These are phyloP conservation scores for Alternaria arborescens DNA, from an alignment of 2,329 filamentous ascomycete species.

Conservation along the genomic window DNA sequence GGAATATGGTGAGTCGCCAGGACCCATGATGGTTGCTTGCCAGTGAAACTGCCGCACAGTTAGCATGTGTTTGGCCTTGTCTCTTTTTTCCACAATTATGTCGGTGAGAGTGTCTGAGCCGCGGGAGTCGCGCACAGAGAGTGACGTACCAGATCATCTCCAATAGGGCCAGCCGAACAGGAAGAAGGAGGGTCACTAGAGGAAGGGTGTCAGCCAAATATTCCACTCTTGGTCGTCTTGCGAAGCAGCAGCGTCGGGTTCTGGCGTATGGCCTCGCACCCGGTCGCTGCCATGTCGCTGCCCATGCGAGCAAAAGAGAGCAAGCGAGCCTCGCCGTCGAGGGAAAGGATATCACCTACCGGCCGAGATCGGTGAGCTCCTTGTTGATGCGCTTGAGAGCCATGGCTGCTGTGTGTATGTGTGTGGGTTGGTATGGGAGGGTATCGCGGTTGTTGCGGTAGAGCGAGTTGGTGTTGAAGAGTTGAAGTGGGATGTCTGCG, in stretches of 20 bases:
- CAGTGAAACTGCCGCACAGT: constrained; percentile 83
- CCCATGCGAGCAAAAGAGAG: constrained; percentile 51
- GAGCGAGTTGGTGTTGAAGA: constrained; percentile 44
- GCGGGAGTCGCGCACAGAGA: constrained; percentile 34
- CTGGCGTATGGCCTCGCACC: constrained; percentile 42
- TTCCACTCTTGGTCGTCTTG: constrained; percentile 11
- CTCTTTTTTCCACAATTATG: constrained; percentile 13
- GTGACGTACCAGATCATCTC: constrained; percentile 92
- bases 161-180: constrained; percentile 95
- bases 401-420: constrained; percentile 61
- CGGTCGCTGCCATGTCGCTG: constrained; percentile 25
- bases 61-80: constrained; percentile 34
- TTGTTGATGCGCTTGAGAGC: constrained; percentile 95
- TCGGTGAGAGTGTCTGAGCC: constrained; percentile 42
- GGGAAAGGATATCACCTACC: constrained; percentile 62
- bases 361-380: constrained; percentile 88
- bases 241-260: constrained; percentile 20
- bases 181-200: constrained; percentile 95
- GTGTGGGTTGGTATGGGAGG: constrained; percentile 22
- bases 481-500: constrained; percentile 48
- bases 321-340: constrained; percentile 29
- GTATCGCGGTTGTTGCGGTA: constrained; percentile 20
- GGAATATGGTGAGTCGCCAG: constrained; percentile 95
- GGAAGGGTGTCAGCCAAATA: constrained; percentile 44
- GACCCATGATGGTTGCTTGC: constrained; percentile 99